phyloP scores from a whole-genome alignment of 345 rosid species.

The Reutealis trisperma region DNA sequence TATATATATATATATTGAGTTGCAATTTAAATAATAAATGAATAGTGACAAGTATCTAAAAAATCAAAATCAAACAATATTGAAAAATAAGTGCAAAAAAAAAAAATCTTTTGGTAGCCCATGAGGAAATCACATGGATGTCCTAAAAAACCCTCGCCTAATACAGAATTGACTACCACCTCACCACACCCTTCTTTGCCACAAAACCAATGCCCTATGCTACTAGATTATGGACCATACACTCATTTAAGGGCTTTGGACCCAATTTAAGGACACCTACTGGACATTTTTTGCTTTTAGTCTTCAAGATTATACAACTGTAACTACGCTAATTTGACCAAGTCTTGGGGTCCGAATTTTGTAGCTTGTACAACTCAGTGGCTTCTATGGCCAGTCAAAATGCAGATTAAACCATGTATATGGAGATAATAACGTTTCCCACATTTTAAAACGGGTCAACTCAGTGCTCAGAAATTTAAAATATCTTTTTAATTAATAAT shows the following conservation, averaged over 20 bases:
- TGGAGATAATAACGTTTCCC: too few species aligned
- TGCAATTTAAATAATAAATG: slow-evolving; percentile 8
- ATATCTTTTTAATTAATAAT: too few species aligned
- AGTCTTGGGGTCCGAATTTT: background rate
- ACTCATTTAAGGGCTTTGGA: background rate
- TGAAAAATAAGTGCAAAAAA: background rate
- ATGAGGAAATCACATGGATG: slow-evolving; percentile 34
- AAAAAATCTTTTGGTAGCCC: background rate
- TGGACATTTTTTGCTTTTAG: slow-evolving; percentile 25
- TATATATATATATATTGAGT: too few species aligned
- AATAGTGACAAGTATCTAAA: background rate
- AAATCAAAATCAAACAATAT: background rate
- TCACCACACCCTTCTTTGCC: background rate
- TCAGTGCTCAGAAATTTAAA: too few species aligned
- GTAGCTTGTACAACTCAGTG: too few species aligned
- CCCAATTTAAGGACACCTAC: slow-evolving; percentile 16
- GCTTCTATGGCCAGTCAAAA: too few species aligned
- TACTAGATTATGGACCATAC: slow-evolving; percentile 28
- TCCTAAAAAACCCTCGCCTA: background rate
- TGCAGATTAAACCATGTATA: too few species aligned
- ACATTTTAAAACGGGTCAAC: background rate
- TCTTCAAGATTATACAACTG: slow-evolving; percentile 4
- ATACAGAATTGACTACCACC: background rate
- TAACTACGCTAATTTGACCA: background rate
- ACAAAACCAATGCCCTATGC: too few species aligned